These are phyloP conservation scores for Russula ochroleuca DNA, from an alignment of 768 basidiomycete species.

Conservation along the genomic window DNA sequence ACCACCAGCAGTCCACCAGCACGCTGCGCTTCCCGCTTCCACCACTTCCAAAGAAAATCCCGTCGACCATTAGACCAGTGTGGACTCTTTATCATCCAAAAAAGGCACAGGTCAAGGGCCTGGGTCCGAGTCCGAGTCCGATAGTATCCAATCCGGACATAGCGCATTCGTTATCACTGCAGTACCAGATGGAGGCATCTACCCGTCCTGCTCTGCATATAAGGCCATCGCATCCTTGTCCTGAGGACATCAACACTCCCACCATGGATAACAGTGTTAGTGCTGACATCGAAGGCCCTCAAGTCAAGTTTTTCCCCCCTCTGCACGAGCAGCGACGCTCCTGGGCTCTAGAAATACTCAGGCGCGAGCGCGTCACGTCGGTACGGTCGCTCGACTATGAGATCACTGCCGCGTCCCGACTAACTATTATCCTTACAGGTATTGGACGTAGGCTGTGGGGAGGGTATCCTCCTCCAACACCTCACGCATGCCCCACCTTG, in stretches of 20 bases:
- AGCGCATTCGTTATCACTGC: background rate
- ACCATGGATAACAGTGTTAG: conserved; percentile 3
- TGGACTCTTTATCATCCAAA: background rate
- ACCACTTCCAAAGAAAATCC: background rate
- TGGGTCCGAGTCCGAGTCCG: background rate
- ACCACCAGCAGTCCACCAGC: background rate
- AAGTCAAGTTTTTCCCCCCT: conserved; percentile 65
- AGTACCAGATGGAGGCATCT: conserved; percentile 2
- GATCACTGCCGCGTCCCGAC: background rate
- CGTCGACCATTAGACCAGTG: background rate
- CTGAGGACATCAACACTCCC: background rate
- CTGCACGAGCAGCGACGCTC: conserved; percentile 63
- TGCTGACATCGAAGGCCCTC: background rate
- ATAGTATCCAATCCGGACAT: background rate
- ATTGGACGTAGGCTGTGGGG: conserved; percentile 81
- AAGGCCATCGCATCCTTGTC: background rate
- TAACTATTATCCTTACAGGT: conserved; percentile 42
- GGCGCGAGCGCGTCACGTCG: conserved; percentile 51
- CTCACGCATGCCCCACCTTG: conserved; percentile 75
- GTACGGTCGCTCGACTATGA: conserved; percentile 33
- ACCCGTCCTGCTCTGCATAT: background rate
- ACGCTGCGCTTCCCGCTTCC: background rate
- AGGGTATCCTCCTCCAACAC: conserved; percentile 65
- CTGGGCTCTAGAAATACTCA: conserved; percentile 63
- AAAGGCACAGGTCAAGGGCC: conserved; percentile 5